phyloP scores from a whole-genome alignment of 2,329 filamentous ascomycete species.

The Penicillium corylophilum region DNA sequence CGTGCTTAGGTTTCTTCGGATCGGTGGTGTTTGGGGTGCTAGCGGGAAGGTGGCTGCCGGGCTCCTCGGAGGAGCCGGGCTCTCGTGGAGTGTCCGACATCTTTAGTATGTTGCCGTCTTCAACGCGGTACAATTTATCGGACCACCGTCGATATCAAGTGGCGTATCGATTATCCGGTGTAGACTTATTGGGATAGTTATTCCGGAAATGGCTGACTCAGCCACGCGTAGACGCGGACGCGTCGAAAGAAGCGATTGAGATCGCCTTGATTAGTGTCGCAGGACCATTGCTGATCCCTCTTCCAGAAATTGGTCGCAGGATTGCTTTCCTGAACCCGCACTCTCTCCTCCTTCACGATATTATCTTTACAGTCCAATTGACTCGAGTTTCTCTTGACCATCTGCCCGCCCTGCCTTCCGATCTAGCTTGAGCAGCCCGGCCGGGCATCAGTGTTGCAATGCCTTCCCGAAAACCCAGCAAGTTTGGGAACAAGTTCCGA shows the following conservation, averaged over 20 bases:
- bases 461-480: conserved; percentile 56
- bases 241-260: conserved; percentile 26
- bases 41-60: conserved; percentile 19
- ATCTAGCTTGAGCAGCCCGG: conserved; percentile 24
- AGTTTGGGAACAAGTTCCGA: conserved; percentile 62
- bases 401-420: conserved; percentile 12
- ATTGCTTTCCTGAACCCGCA: neutral
- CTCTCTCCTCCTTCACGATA: neutral
- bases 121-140: neutral
- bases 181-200: conserved; percentile 16
- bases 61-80: conserved; percentile 13
- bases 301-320: conserved; percentile 8
- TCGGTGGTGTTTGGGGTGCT: conserved; percentile 19
- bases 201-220: conserved; percentile 25
- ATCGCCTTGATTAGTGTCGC: conserved; percentile 17
- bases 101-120: conserved; percentile 8
- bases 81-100: conserved; percentile 45
- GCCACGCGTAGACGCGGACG: conserved; percentile 37
- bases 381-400: conserved; percentile 8
- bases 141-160: conserved; percentile 11
- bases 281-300: conserved; percentile 17
- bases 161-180: conserved; percentile 9
- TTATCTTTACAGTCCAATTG: neutral
- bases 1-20: conserved; percentile 40
- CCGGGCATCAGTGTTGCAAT: conserved; percentile 37